phyloP scores from a whole-genome alignment of 1,284 basidiomycete species.

The Termitomyces sp. region DNA sequence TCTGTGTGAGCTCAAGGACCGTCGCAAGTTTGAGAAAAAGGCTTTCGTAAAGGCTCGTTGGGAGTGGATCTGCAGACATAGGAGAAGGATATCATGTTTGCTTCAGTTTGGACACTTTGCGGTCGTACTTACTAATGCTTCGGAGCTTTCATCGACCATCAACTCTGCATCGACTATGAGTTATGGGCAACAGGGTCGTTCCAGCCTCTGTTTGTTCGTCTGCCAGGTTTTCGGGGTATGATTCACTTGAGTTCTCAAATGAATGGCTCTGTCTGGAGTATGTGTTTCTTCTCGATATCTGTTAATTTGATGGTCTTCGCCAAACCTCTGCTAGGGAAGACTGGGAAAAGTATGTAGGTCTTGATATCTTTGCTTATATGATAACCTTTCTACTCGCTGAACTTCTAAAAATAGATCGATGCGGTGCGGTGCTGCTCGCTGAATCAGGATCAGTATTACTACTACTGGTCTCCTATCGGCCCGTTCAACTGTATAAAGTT shows the following conservation, averaged over 20 bases:
- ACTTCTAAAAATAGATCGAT: background rate
- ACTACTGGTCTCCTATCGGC: background rate
- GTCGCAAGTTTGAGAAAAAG: conserved; percentile 48
- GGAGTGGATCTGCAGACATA: conserved; percentile 28
- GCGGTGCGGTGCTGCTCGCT: no score
- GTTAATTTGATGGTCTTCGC: background rate
- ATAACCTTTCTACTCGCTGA: background rate
- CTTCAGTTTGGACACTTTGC: background rate
- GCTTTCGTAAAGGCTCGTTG: conserved; percentile 42
- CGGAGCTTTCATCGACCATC: background rate
- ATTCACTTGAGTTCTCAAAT: background rate
- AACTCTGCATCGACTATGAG: background rate
- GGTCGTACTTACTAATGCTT: no score
- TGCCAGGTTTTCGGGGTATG: background rate
- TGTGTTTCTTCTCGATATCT: background rate
- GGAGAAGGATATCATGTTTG: background rate
- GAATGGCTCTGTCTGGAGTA: background rate
- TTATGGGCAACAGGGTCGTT: background rate
- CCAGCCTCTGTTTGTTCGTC: background rate
- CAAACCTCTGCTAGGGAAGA: background rate
- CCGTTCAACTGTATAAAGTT: background rate
- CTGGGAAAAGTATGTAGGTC: background rate
- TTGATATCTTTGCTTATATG: background rate
- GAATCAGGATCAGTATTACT: background rate
- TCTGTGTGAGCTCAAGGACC: conserved; percentile 51